Evolutionary conservation across 768 basidiomycete species (phyloP).

Genomic region (Lanmaoa rubissima): DNA sequence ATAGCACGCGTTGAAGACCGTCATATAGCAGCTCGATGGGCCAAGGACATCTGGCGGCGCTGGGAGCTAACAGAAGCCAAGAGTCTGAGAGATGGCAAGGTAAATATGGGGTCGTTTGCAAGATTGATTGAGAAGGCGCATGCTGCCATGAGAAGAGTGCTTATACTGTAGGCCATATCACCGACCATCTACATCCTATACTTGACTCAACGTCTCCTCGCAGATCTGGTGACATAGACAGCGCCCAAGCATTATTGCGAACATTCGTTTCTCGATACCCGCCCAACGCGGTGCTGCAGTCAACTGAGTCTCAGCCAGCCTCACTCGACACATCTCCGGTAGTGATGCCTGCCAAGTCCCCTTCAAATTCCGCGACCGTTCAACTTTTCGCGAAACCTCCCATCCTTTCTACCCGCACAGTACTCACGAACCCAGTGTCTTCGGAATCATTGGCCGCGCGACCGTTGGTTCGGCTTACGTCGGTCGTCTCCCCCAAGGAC

Average conservation of each 20-base stretch:
- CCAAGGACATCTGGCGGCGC: conserved; percentile 60
- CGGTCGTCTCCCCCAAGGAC: conserved; percentile 60
- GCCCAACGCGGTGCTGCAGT: conserved; percentile 46
- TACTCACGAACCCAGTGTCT: conserved; percentile 36
- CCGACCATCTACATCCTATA: not conserved
- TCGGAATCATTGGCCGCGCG: conserved; percentile 35
- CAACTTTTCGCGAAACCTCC: conserved; percentile 39
- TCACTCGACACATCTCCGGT: not conserved
- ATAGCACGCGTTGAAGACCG: conserved; percentile 51
- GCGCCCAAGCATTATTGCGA: conserved; percentile 56
- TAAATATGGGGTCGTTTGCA: conserved; percentile 24
- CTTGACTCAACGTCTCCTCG: not conserved
- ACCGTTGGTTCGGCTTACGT: conserved; percentile 71
- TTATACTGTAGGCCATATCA: conserved; percentile 51
- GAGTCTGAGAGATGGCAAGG: conserved; percentile 29
- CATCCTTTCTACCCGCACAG: conserved; percentile 58
- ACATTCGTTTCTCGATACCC: conserved; percentile 66
- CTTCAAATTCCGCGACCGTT: conserved; percentile 6
- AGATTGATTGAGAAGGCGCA: conserved; percentile 70
- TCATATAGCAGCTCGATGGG: conserved; percentile 48
- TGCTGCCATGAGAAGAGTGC: conserved; percentile 62
- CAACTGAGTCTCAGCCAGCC: conserved; percentile 11
- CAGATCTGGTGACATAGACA: conserved; percentile 50
- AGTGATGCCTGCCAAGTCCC: not conserved
- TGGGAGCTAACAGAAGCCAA: conserved; percentile 54